Evolutionary conservation across 768 basidiomycete genomes (phyloP).

Genomic region (Cystobasidium onofrii): DNA sequence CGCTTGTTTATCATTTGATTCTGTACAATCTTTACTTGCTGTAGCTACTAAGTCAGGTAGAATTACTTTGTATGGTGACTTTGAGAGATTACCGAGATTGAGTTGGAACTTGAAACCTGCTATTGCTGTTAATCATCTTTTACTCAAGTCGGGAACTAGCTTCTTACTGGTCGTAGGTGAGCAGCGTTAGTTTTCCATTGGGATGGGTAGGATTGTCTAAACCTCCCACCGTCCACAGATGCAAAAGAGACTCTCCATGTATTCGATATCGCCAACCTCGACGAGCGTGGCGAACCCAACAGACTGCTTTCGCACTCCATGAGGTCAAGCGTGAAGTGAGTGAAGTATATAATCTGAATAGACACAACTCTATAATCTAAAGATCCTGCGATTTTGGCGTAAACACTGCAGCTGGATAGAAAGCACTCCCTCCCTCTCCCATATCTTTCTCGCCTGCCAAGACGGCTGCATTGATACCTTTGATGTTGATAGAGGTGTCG

Average conservation of each 20-base stretch:
- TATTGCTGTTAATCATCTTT: constrained; percentile 54
- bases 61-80: constrained; percentile 60
- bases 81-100: constrained; percentile 43
- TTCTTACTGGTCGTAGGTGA: constrained; percentile 60
- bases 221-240: constrained; percentile 43
- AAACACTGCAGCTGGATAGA: constrained; percentile 53
- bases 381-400: too few species aligned
- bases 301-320: constrained; percentile 38
- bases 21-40: constrained; percentile 46
- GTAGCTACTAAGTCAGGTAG: constrained; percentile 58
- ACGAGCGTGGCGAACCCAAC: constrained; percentile 33
- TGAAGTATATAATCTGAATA: too few species aligned
- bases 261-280: constrained; percentile 38
- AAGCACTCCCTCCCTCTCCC: constrained; percentile 62
- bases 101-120: constrained; percentile 51
- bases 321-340: constrained; percentile 33
- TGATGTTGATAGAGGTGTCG: constrained; percentile 61
- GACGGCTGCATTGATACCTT: constrained; percentile 63
- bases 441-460: constrained; percentile 57
- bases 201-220: not conserved
- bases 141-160: constrained; percentile 55
- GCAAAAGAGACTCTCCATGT: constrained; percentile 43
- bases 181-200: constrained; percentile 26
- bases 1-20: constrained; percentile 46
- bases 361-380: too few species aligned